These are phyloP conservation scores for Termitomyces heimii DNA, from an alignment of 768 basidiomycete species.

Conservation along the genomic window DNA sequence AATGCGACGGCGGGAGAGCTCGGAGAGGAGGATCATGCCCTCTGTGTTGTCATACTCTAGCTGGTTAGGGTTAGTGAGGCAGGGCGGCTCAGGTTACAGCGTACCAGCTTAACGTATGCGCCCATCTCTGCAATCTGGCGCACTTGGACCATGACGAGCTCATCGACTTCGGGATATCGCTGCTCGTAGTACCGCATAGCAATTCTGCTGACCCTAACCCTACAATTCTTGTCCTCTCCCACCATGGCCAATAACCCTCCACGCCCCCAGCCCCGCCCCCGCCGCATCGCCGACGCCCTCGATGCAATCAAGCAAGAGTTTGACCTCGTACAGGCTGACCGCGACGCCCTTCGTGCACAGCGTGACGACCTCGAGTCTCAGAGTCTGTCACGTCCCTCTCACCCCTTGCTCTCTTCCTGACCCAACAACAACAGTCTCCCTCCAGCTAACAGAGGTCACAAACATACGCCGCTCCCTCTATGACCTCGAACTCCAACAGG, in stretches of 20 bases:
- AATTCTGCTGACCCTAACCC: constrained; percentile 15
- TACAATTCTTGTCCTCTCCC: constrained; percentile 4
- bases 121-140: constrained; percentile 99
- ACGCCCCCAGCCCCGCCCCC: neutral
- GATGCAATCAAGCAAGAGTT: constrained; percentile 79
- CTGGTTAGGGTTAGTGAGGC: constrained; percentile 30
- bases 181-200: constrained; percentile 97
- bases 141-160: constrained; percentile 99
- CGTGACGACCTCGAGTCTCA: constrained; percentile 89
- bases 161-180: constrained; percentile 93
- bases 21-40: constrained; percentile 99
- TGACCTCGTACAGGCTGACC: constrained; percentile 58
- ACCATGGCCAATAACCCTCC: neutral
- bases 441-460: constrained; percentile 86
- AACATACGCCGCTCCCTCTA: constrained; percentile 87
- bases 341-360: constrained; percentile 56
- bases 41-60: constrained; percentile 99
- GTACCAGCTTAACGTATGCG: constrained; percentile 94
- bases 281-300: constrained; percentile 63
- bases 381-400: constrained; percentile 35
- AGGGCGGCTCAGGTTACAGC: constrained; percentile 23
- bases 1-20: constrained; percentile 93
- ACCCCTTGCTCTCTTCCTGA: too few relatives aligned
- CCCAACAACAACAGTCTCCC: too few relatives aligned
- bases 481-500: constrained; percentile 86